Base-by-base conservation (phyloP, 345 rosid species). In the Ceriops zippeliana region DNA sequence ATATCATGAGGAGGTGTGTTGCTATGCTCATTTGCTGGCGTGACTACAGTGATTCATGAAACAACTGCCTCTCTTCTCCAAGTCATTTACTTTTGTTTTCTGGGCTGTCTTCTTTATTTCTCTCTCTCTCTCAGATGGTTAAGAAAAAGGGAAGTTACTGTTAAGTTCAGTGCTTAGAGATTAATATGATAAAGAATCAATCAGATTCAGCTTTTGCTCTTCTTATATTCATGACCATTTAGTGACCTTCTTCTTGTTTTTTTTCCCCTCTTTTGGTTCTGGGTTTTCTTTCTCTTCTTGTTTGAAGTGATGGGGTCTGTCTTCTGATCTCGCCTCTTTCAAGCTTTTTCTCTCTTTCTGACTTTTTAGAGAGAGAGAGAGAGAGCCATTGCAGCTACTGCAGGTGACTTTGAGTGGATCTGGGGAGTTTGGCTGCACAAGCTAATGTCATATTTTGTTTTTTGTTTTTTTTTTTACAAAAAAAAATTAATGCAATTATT, bases 21-120 rank as follows among this genome's bases (percentile, higher is more conserved):
- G 73, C 87, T 61, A 91, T 95, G 96, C 96, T 95, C 65, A 81
- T 95, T 30, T 95, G 99, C 85, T 95, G 97, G 99, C 86, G 85
- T 42, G 97, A 95, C 34, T 90, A 86, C 64, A 77, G 84, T 4
- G 96, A 95, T 73, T 83, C 93, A 74, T 91, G 73, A 86, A 58
- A 35, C 10, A 32, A 65, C 16, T 53, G 28, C 31, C 10, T 7
- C 37, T 34, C 37, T 38, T 47, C 19, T 52, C 63, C 32, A 60
- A 60, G 24, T 52, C 58, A 28, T 42, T 32, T 37, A 31, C n/a
- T 42, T 61, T 61, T 68, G 49, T 1, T 5, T 5, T 24, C 53
- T 27, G 19, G 49, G 47, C 31, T 31, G 2, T 22, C 7, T 19
- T 20, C 19, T 42, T 15, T 16, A 42, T 42, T 56, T 56, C 65